phyloP scores from a whole-genome alignment of 768 basidiomycete genomes.

The Fomitopsis serialis region DNA sequence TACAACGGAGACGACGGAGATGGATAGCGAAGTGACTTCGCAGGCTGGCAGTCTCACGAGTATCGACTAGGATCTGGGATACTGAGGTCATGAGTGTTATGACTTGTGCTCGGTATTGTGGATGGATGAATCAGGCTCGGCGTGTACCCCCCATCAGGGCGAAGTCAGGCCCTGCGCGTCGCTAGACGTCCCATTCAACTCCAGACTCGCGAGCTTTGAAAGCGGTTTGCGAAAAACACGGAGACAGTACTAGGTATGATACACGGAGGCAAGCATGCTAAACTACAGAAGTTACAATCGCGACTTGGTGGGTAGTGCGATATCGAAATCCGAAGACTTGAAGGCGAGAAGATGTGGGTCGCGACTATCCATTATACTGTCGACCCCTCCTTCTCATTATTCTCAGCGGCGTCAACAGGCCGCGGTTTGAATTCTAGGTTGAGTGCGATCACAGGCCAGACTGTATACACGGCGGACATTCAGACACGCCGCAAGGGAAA shows the following conservation, averaged over 20 bases:
- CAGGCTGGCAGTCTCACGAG: conserved; percentile 43
- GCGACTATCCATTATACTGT: too few species aligned
- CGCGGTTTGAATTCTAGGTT: conserved; percentile 56
- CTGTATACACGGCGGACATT: conserved; percentile 21
- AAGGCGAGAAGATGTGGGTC: too few species aligned
- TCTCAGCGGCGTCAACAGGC: conserved; percentile 1
- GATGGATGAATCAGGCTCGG: neutral
- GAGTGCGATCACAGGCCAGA: conserved; percentile 64
- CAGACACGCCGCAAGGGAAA: neutral
- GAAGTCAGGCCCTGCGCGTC: neutral
- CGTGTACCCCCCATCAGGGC: neutral
- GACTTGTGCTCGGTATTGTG: neutral
- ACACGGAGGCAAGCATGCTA: too few species aligned
- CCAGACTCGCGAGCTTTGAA: too few species aligned
- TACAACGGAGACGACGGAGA: conserved; percentile 34
- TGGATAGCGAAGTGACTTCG: conserved; percentile 19
- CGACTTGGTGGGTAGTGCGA: too few species aligned
- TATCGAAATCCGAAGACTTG: too few species aligned
- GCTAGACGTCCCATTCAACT: neutral
- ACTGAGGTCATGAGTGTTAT: neutral
- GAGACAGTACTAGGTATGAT: too few species aligned
- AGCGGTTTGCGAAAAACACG: too few species aligned
- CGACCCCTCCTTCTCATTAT: conserved; percentile 2
- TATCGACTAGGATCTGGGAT: conserved; percentile 25
- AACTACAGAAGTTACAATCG: too few species aligned